Base-by-base conservation (phyloP, 768 basidiomycete species). In the Pleurotus cornucopiae region DNA sequence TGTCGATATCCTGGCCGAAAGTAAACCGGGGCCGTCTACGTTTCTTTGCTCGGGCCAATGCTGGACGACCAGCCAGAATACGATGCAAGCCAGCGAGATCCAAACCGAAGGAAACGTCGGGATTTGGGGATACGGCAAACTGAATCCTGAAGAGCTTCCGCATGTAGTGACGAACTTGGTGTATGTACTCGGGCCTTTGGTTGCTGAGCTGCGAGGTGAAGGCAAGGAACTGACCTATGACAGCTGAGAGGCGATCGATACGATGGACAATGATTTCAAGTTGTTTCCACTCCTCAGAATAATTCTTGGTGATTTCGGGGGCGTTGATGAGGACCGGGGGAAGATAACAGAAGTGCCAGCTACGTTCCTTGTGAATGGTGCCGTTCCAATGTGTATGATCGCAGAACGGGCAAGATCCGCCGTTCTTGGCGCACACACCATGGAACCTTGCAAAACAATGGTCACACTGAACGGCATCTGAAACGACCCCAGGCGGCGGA, bases 351-450 rank as follows among this genome's bases (percentile, higher is more conserved):
- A 88, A 93, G 64, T 93, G 89, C 82, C 84, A 94, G 61, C 78
- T 88, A 47, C 91, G 84, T 60, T 88, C 81, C 68, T 91, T 92
- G 66, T 84, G 83, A 52, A 93, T 85, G 2, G 87, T 81, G 16
- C 91, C 91, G 62, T 93, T 91, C 91, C 91, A 93, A 64, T 94
- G 91, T 59, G 91, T 88, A 62, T 91, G 90, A 60, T 94, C 91
- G 61, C 91, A 94, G 74, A 94, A 94, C 0, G 91, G 91, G 65
- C 91, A 94, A 4, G 91, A 94, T 37, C 91, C 91, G n/a, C 91
- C 91, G 60, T 88, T 89, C 61, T 85, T 86, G 9, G 90, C 91
- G 62, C 91, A 93, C 48, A 84, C 78, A 4, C 89, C 90, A 58
- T 94, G 91, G 71, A 94, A 94, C 48, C 90, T 76, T 47, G 91